phyloP scores from a whole-genome alignment of 2,329 filamentous ascomycete species.

The Stachybotrys elegans region DNA sequence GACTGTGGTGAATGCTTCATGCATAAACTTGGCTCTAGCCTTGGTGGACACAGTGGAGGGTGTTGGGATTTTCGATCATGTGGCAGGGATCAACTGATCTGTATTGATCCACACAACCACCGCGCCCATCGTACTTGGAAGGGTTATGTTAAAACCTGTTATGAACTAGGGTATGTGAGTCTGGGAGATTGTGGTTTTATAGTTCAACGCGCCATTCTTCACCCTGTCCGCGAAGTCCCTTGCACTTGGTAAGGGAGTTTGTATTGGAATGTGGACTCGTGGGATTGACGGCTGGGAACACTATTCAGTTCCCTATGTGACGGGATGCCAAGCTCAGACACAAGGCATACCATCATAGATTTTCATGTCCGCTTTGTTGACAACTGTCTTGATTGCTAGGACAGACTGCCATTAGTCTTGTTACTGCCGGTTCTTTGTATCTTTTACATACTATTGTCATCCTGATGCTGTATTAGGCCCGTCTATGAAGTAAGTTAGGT shows the following conservation, averaged over 20 bases:
- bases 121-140: slow-evolving; percentile 10
- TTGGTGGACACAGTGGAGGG: background rate
- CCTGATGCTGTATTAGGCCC: too few species aligned
- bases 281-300: too few species aligned
- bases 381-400: too few species aligned
- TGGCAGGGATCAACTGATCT: slow-evolving; percentile 8
- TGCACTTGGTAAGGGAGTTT: slow-evolving; percentile 8
- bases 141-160: slow-evolving; percentile 10
- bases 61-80: slow-evolving; percentile 6
- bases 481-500: too few species aligned
- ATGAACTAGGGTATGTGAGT: slow-evolving; percentile 1
- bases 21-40: background rate
- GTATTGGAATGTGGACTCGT: too few species aligned
- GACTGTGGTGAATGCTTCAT: background rate
- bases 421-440: too few species aligned
- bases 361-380: too few species aligned
- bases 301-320: too few species aligned
- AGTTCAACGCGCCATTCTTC: slow-evolving; percentile 2
- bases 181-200: slow-evolving; percentile 7
- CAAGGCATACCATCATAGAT: too few species aligned
- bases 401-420: too few species aligned
- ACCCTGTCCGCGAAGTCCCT: background rate
- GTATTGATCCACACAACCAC: slow-evolving; percentile 6
- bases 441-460: too few species aligned
- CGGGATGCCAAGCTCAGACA: too few species aligned